These are phyloP conservation scores for Intubia oerlemansii DNA, from an alignment of 2,329 filamentous ascomycete species.

Conservation along the genomic window DNA sequence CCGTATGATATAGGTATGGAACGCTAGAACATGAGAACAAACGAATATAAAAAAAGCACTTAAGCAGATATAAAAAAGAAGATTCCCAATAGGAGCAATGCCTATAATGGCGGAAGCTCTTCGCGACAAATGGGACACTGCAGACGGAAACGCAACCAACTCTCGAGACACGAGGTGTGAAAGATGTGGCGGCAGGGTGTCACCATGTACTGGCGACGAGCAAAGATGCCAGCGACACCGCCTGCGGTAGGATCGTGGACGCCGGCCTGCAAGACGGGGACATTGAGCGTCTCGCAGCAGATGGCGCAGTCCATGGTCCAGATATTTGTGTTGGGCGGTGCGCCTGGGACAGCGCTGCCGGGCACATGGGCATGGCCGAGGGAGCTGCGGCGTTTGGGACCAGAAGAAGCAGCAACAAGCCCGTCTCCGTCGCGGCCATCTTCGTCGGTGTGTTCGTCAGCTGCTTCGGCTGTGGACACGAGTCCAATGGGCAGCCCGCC, in stretches of 20 bases:
- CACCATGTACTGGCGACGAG: slow-evolving; percentile 79
- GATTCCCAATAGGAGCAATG: background rate
- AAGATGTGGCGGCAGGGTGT: slow-evolving; percentile 95
- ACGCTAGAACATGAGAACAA: background rate
- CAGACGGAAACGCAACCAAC: slow-evolving; percentile 84
- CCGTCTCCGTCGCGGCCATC: slow-evolving; percentile 1
- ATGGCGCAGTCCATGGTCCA: slow-evolving; percentile 77
- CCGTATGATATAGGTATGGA: background rate
- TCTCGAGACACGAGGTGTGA: slow-evolving; percentile 76
- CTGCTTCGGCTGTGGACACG: slow-evolving; percentile 8
- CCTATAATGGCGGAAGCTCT: slow-evolving; percentile 64
- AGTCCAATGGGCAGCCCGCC: slow-evolving; percentile 65
- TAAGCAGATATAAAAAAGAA: background rate
- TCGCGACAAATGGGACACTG: slow-evolving; percentile 94
- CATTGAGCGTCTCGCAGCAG: slow-evolving; percentile 78
- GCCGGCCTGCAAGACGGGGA: slow-evolving; percentile 51
- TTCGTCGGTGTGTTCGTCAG: too few relatives aligned
- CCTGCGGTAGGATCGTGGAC: slow-evolving; percentile 25
- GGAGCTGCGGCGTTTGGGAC: background rate
- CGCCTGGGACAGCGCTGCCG: slow-evolving; percentile 3
- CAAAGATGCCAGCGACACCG: slow-evolving; percentile 47
- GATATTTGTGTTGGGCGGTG: slow-evolving; percentile 13
- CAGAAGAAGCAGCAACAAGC: too few relatives aligned
- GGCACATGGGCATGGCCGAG: background rate
- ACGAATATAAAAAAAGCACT: background rate